Evolutionary conservation across 2,329 filamentous ascomycete genomes (phyloP), one percentile per base, ranked within the genome.

Genomic region (Neoscytalidium dimidiatum): DNA sequence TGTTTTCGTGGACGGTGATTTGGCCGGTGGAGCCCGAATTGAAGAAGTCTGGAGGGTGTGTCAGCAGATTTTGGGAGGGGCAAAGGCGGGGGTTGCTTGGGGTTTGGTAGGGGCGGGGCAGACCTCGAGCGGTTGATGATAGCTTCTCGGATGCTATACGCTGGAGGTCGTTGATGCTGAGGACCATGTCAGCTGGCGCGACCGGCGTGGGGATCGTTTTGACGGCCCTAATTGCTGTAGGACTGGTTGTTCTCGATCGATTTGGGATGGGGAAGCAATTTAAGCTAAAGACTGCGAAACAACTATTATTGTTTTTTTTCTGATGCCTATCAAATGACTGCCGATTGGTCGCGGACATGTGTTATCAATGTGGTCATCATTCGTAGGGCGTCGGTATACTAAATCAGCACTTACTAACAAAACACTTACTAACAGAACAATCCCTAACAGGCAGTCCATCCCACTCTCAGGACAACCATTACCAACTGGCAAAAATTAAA

Each of bases 151-250:
- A 69, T n/a, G 65, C 71, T 11, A 66, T 68, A 6, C 49, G 48
- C 48, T 68, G 56, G 11, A 83, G 68, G 48, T 83, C 81, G 13
- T 69, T 68, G 29, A 79, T 77, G 43, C 75, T 75, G 33, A 77
- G 67, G 33, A 72, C 69, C n/a, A 66, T 44, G 28, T 51, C 11
- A 1, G 26, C 28, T 5, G 49, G 28, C 2, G 28, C 28, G 49
- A 52, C 49, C 11, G 44, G 44, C 1, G 44, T 14, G 3, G 44
- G 44, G 13, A 48, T 9, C 17, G 44, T 48, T 48, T 14, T 23
- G 44, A 9, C 44, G 19, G 44, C 44, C 44, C 23, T 48, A 13
- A 8, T 48, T 14, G 6, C 7, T 14, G n/a, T n/a, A n/a, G n/a
- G n/a, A n/a, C n/a, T n/a, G n/a, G n/a, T n/a, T n/a, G n/a, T n/a